Evolutionary conservation across 306 rosid species (phyloP).

Genomic region (Quercus parvula): DNA sequence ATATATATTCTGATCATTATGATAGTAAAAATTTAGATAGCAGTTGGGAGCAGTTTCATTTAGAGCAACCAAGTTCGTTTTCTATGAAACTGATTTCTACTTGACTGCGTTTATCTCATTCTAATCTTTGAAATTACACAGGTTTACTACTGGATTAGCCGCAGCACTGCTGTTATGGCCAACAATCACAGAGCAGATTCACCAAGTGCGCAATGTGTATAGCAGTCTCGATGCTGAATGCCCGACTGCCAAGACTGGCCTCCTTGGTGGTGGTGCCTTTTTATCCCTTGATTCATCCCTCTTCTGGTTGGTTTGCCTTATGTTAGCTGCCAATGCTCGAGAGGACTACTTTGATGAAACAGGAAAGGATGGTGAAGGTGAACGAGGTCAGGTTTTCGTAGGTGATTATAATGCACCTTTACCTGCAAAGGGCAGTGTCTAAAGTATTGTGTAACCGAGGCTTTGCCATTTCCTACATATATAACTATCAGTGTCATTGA

Average conservation of each 20-base stretch:
- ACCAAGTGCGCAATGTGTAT: constrained; percentile 30
- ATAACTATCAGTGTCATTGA: not conserved
- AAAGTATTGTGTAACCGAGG: not conserved
- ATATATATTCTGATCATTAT: too few relatives aligned
- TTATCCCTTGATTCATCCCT: constrained; percentile 80
- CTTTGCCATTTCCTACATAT: not conserved
- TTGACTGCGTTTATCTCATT: too few relatives aligned
- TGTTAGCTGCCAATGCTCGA: constrained; percentile 74
- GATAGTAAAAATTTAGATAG: too few relatives aligned
- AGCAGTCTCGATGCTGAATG: constrained; percentile 24
- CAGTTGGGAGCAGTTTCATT: not conserved
- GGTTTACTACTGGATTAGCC: constrained; percentile 65
- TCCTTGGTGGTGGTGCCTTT: constrained; percentile 92
- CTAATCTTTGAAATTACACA: constrained; percentile 1
- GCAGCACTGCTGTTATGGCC: constrained; percentile 53
- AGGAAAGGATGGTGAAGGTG: constrained; percentile 26
- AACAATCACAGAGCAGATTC: constrained; percentile 54
- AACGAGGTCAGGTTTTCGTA: too few relatives aligned
- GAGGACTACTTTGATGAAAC: constrained; percentile 73
- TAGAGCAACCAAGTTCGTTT: not conserved
- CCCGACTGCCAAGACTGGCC: constrained; percentile 80
- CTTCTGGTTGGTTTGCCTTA: constrained; percentile 80
- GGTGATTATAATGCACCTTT: not conserved
- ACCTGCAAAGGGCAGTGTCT: constrained; percentile 18
- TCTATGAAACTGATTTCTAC: not conserved